phyloP scores from a whole-genome alignment of 1,284 basidiomycete species.

The Waitea zeae region DNA sequence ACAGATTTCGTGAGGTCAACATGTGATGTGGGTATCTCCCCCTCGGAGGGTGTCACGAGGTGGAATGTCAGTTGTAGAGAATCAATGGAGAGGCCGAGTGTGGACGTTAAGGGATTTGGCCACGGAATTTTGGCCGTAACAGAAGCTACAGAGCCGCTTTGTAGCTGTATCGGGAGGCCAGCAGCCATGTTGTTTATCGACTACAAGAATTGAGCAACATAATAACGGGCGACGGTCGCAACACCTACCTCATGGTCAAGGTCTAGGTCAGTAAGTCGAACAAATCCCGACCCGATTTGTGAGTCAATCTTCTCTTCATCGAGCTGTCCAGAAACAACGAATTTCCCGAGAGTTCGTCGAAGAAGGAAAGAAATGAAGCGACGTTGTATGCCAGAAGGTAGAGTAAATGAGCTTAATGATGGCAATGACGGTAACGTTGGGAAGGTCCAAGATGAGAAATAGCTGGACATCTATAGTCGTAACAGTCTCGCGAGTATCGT shows the following conservation, averaged over 20 bases:
- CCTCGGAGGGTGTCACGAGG: constrained; percentile 17
- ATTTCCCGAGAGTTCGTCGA: constrained; percentile 68
- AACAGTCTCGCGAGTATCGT: too few species aligned
- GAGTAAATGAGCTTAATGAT: constrained; percentile 36
- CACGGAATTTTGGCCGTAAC: constrained; percentile 64
- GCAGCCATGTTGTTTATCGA: constrained; percentile 64
- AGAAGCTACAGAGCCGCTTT: constrained; percentile 54
- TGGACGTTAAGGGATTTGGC: constrained; percentile 58
- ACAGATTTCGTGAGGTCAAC: constrained; percentile 59
- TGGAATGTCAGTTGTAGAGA: constrained; percentile 46
- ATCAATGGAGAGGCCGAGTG: constrained; percentile 47
- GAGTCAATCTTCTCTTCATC: constrained; percentile 81
- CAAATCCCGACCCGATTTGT: constrained; percentile 76
- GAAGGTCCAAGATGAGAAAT: not conserved
- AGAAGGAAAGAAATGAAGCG: constrained; percentile 84
- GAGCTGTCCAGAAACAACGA: constrained; percentile 78
- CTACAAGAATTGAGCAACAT: constrained; percentile 21
- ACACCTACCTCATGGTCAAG: constrained; percentile 55
- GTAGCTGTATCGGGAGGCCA: constrained; percentile 50
- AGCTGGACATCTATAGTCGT: too few species aligned
- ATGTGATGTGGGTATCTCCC: constrained; percentile 7
- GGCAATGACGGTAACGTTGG: not conserved
- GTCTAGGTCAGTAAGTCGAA: constrained; percentile 75
- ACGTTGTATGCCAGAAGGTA: constrained; percentile 75
- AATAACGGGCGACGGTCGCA: constrained; percentile 2